Percentiles rank a stretch among this genome's conserved stretches.
Conservation (phyloP, 1,284 basidiomycete species). For the Ustilago loliicola region DNA sequence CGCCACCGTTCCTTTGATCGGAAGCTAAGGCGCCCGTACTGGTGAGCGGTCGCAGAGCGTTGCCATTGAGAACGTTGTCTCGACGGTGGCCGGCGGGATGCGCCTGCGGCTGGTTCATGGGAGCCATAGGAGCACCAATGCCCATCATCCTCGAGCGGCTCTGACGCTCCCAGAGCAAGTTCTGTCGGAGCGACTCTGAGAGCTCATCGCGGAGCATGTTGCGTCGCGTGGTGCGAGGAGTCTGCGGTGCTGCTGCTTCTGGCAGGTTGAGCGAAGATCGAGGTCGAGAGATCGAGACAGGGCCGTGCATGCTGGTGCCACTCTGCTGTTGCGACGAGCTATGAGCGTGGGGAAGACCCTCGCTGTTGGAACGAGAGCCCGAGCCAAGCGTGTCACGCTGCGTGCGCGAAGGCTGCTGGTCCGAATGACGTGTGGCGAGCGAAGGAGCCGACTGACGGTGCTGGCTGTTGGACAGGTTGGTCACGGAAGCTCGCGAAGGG, state of each 20-base stretch:
- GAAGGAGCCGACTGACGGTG: constrained; percentile 42
- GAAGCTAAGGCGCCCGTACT: constrained; percentile 33
- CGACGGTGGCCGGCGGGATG: constrained; percentile 18
- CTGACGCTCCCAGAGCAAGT: constrained; percentile 84
- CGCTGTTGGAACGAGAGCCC: constrained; percentile 54
- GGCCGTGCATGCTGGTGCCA: constrained; percentile 23
- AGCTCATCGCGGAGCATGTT: constrained; percentile 87
- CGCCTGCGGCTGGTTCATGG: constrained; percentile 22
- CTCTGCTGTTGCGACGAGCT: constrained; percentile 19
- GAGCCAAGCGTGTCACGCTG: constrained; percentile 38
- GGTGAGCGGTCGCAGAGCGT: constrained; percentile 58
- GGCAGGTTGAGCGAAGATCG: constrained; percentile 51
- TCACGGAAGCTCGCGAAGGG: constrained; percentile 33
- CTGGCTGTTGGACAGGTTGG: constrained; percentile 36
- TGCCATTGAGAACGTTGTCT: constrained; percentile 58
- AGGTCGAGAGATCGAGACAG: constrained; percentile 43
- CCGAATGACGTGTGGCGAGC: constrained; percentile 44
- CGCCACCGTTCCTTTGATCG: constrained; percentile 19
- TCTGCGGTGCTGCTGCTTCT: constrained; percentile 76
- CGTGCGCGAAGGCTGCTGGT: constrained; percentile 26
- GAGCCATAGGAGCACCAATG: constrained; percentile 51
- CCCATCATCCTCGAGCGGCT: constrained; percentile 66
- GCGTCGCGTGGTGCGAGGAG: constrained; percentile 84
- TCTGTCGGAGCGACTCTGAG: constrained; percentile 84
- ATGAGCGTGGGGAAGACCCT: constrained; percentile 34